Percentiles rank a stretch among this genome's conserved stretches.
Conservation (phyloP, 164 flowering plant genomes). For the Umbilicus rupestris region DNA sequence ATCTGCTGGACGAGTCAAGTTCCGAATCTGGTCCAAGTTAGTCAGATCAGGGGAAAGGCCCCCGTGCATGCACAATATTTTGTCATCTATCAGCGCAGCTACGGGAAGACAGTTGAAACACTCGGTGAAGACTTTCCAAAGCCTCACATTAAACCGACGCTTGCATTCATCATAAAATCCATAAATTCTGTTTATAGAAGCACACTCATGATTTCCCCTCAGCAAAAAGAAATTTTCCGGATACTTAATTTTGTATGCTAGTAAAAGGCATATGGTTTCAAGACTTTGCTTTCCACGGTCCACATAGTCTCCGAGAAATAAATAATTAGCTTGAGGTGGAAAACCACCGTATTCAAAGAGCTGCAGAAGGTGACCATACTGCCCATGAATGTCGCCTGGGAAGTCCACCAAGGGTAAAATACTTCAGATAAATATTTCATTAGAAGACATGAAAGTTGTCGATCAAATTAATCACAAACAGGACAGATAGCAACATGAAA, state of each 20-base stretch:
- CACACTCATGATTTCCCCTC: slow-evolving; percentile 4
- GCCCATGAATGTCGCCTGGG: slow-evolving; percentile 4
- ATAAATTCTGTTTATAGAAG: slow-evolving; percentile 2
- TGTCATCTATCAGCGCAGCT: background rate
- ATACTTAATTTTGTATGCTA: slow-evolving; percentile 5
- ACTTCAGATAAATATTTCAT: background rate
- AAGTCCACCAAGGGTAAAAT: background rate
- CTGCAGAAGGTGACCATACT: slow-evolving; percentile 3
- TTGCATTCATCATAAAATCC: slow-evolving; percentile 5
- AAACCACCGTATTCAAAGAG: slow-evolving; percentile 3
- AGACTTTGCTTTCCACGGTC: slow-evolving; percentile 7
- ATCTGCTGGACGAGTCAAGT: background rate
- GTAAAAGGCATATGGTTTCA: background rate
- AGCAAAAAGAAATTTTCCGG: slow-evolving; percentile 1
- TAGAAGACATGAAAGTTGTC: background rate
- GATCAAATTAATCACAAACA: background rate
- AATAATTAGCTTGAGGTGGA: slow-evolving; percentile 1
- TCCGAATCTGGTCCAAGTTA: slow-evolving; percentile 1
- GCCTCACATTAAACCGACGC: slow-evolving; percentile 6
- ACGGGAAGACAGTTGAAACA: slow-evolving; percentile 1
- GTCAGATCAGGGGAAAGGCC: slow-evolving; percentile 1
- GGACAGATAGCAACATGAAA: background rate
- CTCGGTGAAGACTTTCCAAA: slow-evolving; percentile 6
- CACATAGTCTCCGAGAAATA: slow-evolving; percentile 5
- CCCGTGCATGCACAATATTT: slow-evolving; percentile 3